These are phyloP conservation scores for Picocystis salinarum DNA, from an alignment of 139 green algal species.

Conservation along the genomic window DNA sequence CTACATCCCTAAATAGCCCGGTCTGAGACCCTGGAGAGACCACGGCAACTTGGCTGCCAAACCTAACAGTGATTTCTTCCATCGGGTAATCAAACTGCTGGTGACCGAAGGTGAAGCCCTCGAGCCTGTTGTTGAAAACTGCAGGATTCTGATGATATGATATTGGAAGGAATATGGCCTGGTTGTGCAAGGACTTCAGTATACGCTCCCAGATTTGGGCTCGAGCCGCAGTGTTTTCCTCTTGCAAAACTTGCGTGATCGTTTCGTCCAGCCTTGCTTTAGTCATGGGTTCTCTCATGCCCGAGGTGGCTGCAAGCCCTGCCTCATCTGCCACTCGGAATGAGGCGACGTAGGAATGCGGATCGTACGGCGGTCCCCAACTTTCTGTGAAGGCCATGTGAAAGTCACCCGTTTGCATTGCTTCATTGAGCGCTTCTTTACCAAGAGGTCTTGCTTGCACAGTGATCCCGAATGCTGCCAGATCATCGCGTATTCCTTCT, in stretches of 20 bases:
- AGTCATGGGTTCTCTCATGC: slow-evolving; percentile 1
- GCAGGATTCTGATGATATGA: slow-evolving; percentile 4
- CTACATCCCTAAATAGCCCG: slow-evolving; percentile 6
- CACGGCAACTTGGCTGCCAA: slow-evolving; percentile 2
- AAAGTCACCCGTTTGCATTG: slow-evolving; percentile 8
- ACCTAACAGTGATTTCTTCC: not conserved
- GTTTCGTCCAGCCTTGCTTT: slow-evolving; percentile 2
- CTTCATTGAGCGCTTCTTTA: slow-evolving; percentile 4
- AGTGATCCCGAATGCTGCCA: slow-evolving; percentile 4
- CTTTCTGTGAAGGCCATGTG: slow-evolving; percentile 6
- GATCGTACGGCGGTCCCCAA: slow-evolving; percentile 9
- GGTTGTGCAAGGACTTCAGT: slow-evolving; percentile 1
- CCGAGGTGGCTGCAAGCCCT: slow-evolving; percentile 3
- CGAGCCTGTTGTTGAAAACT: slow-evolving; percentile 4
- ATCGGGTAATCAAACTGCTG: slow-evolving; percentile 11
- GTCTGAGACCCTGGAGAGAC: slow-evolving; percentile 2
- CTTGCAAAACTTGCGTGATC: slow-evolving; percentile 7
- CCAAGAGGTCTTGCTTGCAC: slow-evolving; percentile 3
- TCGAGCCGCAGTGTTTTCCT: not conserved
- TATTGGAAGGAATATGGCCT: slow-evolving; percentile 7
- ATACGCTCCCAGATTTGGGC: slow-evolving; percentile 8
- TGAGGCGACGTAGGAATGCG: slow-evolving; percentile 6
- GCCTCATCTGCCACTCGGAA: slow-evolving; percentile 4
- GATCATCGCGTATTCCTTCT: slow-evolving; percentile 6
- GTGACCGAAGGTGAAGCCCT: slow-evolving; percentile 1